Base-by-base conservation (phyloP, 208 protist species). In the Acanthamoeba lenticulata region DNA sequence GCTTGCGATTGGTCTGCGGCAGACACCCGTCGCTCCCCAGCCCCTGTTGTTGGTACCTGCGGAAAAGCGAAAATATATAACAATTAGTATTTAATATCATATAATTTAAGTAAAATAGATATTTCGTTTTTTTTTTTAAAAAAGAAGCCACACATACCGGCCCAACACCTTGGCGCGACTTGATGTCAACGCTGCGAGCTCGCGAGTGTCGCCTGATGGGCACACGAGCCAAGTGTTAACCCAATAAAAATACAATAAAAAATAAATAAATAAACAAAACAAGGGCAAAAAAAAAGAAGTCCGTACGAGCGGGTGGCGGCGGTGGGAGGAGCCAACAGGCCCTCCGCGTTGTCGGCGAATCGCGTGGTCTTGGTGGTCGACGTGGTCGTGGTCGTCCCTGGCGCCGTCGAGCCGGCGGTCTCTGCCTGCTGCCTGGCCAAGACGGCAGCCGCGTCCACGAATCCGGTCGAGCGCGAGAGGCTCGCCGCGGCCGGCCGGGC, bases 101-200 rank as follows among this genome's bases (percentile, higher is more conserved):
- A 60, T 27, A 21, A 60, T 11, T 60, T 27, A 60, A 21, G 21
- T 60, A 27, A 60, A 27, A 60, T 60, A 21, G 21, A 60, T 27
- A 60, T n/a, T n/a, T n/a, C n/a, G n/a, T n/a, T n/a, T n/a, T n/a
- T n/a, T n/a, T n/a, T n/a, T n/a, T 60, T 60, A 27, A 60, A 60
- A 60, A 34, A 32, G 34, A 11, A 1, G 19, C 9, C n/a, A 15
- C 15, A 32, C 57, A 27, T 52, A 85, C 74, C 52, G 15, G 21
- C 15, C 52, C 11, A 60, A 60, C 62, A 24, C 3, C 29, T 1
- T 85, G 74, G 11, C 9, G 36, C 42, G 74, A 85, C 27, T 52
- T 85, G 74, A 85, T 17, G 29, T 85, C 74, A 40, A 85, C 74
- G 74, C 74, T 85, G 38, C 52, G 17, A 1, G 74, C 74, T 2